These are phyloP conservation scores for Rhododendron molle DNA, from an alignment of 148 eudicot genomes.

Conservation along the genomic window DNA sequence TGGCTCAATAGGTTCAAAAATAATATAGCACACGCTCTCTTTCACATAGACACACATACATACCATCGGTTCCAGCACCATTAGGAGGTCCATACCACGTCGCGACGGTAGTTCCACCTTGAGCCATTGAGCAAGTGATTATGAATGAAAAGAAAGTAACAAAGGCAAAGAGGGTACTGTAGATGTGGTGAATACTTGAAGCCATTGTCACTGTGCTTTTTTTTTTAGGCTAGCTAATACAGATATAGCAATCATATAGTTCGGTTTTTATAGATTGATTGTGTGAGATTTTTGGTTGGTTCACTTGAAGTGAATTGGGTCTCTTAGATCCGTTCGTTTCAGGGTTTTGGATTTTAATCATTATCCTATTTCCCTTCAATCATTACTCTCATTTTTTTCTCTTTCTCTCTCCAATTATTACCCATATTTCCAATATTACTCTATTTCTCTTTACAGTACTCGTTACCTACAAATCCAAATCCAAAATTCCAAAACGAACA, in stretches of 20 bases:
- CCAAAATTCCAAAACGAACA: no score
- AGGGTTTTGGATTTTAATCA: no score
- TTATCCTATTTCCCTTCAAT: no score
- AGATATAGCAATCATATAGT: not conserved
- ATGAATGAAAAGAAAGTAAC: not conserved
- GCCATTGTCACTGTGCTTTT: not conserved
- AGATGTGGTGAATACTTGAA: not conserved
- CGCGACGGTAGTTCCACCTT: not conserved
- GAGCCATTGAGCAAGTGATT: not conserved
- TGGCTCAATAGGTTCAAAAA: not conserved
- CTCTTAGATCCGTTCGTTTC: no score
- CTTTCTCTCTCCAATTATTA: no score
- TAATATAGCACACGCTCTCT: not conserved
- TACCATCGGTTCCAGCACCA: not conserved
- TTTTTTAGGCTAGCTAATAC: not conserved
- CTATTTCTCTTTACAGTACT: no score
- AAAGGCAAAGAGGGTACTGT: not conserved
- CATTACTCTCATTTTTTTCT: no score
- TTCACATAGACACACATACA: not conserved
- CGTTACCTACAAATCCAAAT: no score
- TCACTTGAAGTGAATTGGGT: no score
- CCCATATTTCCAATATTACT: no score
- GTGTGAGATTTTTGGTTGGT: not conserved
- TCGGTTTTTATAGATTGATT: not conserved
- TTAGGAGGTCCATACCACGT: not conserved